A percentile compares a stretch with the other conserved stretches of the same genome.
These are phyloP conservation scores for Kwoniella pini DNA, from an alignment of 768 basidiomycete genomes.

Conservation along the genomic window DNA sequence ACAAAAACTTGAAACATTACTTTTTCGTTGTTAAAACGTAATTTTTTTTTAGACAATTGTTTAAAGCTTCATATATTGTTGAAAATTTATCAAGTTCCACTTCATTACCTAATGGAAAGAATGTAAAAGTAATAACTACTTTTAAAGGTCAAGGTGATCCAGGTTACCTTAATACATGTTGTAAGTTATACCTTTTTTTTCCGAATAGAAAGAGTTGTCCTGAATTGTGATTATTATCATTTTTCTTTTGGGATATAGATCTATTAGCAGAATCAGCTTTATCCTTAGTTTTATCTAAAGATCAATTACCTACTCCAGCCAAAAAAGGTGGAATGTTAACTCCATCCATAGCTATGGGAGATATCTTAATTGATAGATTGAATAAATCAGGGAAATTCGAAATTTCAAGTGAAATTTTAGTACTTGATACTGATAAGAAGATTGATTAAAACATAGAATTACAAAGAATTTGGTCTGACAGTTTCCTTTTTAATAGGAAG, in stretches of 20 bases:
- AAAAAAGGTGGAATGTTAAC: conserved; percentile 77
- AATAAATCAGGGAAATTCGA: conserved; percentile 58
- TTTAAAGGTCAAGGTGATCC: conserved; percentile 74
- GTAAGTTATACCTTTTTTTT: too few relatives aligned
- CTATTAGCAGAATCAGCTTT: conserved; percentile 81
- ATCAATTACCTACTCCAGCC: conserved; percentile 63
- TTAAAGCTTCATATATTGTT: conserved; percentile 64
- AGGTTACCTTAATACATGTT: conserved; percentile 48
- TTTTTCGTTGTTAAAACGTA: neutral
- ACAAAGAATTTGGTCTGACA: too few relatives aligned
- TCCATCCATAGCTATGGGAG: conserved; percentile 77
- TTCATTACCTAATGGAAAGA: conserved; percentile 35
- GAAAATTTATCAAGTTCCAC: conserved; percentile 71
- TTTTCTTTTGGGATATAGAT: conserved; percentile 55
- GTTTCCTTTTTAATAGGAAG: too few relatives aligned
- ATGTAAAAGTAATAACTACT: conserved; percentile 62
- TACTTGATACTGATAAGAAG: neutral
- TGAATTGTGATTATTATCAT: neutral
- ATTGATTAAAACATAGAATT: neutral
- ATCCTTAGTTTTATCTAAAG: conserved; percentile 62
- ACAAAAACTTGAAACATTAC: neutral
- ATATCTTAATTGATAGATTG: conserved; percentile 70
- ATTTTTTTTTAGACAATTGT: conserved; percentile 50
- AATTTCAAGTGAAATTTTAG: conserved; percentile 28
- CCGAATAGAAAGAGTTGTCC: too few relatives aligned